These are phyloP conservation scores for Amylostereum chailletii DNA, from an alignment of 1,284 basidiomycete species.

Conservation along the genomic window DNA sequence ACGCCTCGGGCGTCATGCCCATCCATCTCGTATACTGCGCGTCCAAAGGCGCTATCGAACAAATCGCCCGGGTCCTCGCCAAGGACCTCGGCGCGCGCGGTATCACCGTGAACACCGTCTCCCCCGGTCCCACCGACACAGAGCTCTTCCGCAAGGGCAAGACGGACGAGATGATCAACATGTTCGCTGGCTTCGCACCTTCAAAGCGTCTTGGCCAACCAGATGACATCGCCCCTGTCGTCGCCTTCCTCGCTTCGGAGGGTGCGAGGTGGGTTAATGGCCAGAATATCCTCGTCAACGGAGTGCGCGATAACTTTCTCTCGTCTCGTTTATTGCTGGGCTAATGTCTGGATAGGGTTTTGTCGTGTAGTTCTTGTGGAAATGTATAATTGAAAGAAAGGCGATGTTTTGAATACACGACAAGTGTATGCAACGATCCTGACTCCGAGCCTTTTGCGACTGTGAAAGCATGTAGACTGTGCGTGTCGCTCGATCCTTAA, in stretches of 20 bases:
- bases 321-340: not conserved
- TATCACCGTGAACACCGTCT: conserved; percentile 44
- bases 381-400: too few relatives aligned
- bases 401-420: too few relatives aligned
- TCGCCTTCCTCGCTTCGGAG: conserved; percentile 37
- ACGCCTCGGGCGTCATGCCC: conserved; percentile 29
- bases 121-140: conserved; percentile 41
- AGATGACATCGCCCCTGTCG: conserved; percentile 40
- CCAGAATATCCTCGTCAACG: conserved; percentile 40
- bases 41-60: conserved; percentile 44
- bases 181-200: conserved; percentile 33
- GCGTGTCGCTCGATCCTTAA: too few relatives aligned
- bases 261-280: conserved; percentile 43
- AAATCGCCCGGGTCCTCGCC: conserved; percentile 39
- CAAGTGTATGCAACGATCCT: too few relatives aligned
- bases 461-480: too few relatives aligned
- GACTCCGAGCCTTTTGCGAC: too few relatives aligned
- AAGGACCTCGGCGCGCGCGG: conserved; percentile 37
- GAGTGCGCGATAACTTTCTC: conserved; percentile 27
- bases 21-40: conserved; percentile 38
- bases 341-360: not conserved
- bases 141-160: conserved; percentile 39
- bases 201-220: conserved; percentile 32
- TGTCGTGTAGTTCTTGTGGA: not conserved
- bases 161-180: conserved; percentile 30